These are phyloP conservation scores for Akanthomyces lecanii DNA, from an alignment of 2,329 filamentous ascomycete genomes.

Conservation along the genomic window DNA sequence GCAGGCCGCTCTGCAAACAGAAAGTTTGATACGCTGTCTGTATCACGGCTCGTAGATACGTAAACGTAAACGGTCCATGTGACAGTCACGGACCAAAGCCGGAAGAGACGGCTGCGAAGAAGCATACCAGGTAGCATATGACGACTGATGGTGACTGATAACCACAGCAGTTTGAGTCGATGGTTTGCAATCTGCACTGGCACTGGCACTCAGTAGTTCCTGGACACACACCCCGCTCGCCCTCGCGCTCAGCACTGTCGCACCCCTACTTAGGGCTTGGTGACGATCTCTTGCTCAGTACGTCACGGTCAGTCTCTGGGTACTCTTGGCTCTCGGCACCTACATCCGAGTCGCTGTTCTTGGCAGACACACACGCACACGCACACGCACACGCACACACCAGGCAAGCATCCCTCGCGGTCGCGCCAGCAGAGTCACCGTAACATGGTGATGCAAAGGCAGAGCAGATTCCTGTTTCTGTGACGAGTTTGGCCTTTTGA, in stretches of 20 bases:
- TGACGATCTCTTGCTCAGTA: conserved; percentile 16
- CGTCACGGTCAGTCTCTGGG: conserved; percentile 13
- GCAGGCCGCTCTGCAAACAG: background rate
- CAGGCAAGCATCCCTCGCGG: background rate
- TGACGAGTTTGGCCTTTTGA: background rate
- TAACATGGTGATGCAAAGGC: background rate
- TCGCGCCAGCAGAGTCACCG: background rate
- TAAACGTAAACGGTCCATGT: background rate
- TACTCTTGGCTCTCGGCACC: conserved; percentile 17
- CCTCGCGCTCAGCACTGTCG: conserved; percentile 6
- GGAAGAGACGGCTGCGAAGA: conserved; percentile 1
- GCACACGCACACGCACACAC: background rate
- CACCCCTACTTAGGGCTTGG: background rate
- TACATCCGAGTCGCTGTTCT: conserved; percentile 16
- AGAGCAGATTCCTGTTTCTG: background rate
- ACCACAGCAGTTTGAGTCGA: background rate
- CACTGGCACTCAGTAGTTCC: background rate
- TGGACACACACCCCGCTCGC: background rate
- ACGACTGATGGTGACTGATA: background rate
- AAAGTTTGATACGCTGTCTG: background rate
- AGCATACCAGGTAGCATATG: conserved; percentile 4
- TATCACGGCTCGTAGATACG: conserved; percentile 8
- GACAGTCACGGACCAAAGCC: background rate
- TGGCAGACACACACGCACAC: background rate
- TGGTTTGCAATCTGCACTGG: background rate